Conservation (phyloP, 2,329 filamentous ascomycete genomes). For the Epichloe amarillans region DNA sequence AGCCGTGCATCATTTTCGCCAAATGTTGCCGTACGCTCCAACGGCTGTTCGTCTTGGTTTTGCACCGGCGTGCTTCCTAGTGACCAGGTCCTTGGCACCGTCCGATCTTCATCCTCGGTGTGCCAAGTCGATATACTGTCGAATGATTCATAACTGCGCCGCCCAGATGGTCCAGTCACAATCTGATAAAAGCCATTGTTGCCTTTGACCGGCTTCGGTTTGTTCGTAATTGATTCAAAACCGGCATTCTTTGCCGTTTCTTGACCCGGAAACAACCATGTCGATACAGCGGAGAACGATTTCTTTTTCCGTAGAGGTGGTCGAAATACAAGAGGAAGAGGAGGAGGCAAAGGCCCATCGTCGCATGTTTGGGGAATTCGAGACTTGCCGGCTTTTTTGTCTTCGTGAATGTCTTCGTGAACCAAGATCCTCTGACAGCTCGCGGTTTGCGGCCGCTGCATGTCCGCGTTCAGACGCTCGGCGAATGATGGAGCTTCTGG, state of each 20-base stretch:
- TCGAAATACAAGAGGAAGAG: constrained; percentile 44
- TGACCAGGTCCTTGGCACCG: constrained; percentile 35
- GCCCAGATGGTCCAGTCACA: constrained; percentile 23
- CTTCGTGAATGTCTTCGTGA: not conserved
- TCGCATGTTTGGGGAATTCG: constrained; percentile 9
- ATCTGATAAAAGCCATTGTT: constrained; percentile 47
- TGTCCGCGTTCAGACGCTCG: constrained; percentile 37
- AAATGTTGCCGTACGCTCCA: constrained; percentile 21
- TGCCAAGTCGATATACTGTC: constrained; percentile 39
- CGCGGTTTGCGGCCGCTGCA: constrained; percentile 20
- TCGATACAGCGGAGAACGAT: constrained; percentile 48
- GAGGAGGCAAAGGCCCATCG: constrained; percentile 33
- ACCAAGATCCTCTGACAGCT: constrained; percentile 14
- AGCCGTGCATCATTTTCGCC: constrained; percentile 12
- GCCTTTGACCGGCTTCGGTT: constrained; percentile 35
- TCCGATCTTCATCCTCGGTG: constrained; percentile 30
- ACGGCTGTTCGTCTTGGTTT: constrained; percentile 26
- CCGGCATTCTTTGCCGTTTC: constrained; percentile 26
- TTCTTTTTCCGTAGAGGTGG: constrained; percentile 53
- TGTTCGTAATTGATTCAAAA: constrained; percentile 40
- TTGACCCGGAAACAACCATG: constrained; percentile 39
- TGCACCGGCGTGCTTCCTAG: constrained; percentile 30
- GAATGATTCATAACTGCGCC: constrained; percentile 30
- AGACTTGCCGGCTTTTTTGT: not conserved
- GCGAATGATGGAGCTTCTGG: constrained; percentile 44